Evolutionary conservation across 2,329 filamentous ascomycete genomes (phyloP).

Genomic region (Geosmithia morbida): DNA sequence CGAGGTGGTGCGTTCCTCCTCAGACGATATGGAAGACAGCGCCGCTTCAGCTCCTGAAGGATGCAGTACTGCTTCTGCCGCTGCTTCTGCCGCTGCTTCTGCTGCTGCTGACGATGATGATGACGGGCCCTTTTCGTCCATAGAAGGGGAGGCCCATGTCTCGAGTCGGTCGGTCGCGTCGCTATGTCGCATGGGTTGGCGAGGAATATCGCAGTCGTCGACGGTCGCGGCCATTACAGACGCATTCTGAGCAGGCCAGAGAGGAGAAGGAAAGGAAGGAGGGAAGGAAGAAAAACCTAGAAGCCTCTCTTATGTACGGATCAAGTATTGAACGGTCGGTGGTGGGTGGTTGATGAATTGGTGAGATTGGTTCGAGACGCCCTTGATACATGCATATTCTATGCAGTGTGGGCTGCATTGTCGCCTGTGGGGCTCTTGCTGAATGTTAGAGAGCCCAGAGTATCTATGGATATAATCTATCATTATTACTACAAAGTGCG

Average conservation of each 20-base stretch:
- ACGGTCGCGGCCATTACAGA: constrained; percentile 2
- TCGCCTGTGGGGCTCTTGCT: not conserved
- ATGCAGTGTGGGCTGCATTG: not conserved
- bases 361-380: not conserved
- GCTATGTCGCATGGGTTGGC: not conserved
- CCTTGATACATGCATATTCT: not conserved
- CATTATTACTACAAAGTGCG: too few relatives aligned
- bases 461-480: too few relatives aligned
- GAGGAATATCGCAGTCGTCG: constrained; percentile 1
- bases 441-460: not conserved
- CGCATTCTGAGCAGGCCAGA: not conserved
- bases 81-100: not conserved
- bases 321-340: not conserved
- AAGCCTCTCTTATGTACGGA: too few relatives aligned
- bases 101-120: not conserved
- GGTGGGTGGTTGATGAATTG: not conserved
- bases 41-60: not conserved
- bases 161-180: not conserved
- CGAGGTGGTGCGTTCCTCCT: constrained; percentile 15
- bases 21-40: constrained; percentile 11
- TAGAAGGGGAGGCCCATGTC: not conserved
- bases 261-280: not conserved
- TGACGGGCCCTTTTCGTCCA: not conserved
- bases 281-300: too few relatives aligned
- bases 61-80: not conserved